Evolutionary conservation across 495 filamentous ascomycete species (phyloP).

Genomic region (Jackrogersella minutella): DNA sequence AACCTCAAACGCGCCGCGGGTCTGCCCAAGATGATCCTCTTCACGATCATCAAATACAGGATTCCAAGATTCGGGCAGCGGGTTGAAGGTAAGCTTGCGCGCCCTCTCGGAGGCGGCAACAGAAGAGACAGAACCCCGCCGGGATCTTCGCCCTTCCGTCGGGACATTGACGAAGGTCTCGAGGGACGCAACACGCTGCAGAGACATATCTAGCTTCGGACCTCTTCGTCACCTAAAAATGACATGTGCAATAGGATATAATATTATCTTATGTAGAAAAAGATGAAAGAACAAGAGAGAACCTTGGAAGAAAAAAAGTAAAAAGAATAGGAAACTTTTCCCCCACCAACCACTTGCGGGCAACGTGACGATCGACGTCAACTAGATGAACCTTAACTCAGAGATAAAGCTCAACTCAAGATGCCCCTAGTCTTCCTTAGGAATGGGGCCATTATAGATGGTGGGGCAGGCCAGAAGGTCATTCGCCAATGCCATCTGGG

Average conservation of each 20-base stretch:
- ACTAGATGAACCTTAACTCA: constrained; percentile 26
- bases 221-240: constrained; percentile 5
- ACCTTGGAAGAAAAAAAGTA: not conserved
- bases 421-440: not conserved
- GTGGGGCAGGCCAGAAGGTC: not conserved
- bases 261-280: too few species aligned
- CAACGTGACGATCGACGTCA: constrained; percentile 22
- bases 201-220: constrained; percentile 52
- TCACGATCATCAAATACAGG: constrained; percentile 40
- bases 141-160: constrained; percentile 46
- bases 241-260: constrained; percentile 17
- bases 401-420: not conserved
- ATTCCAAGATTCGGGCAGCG: constrained; percentile 60
- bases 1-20: constrained; percentile 75
- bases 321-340: constrained; percentile 24
- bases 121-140: constrained; percentile 48
- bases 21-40: constrained; percentile 47
- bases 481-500: constrained; percentile 36
- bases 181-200: constrained; percentile 59
- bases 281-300: constrained; percentile 2
- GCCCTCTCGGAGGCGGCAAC: constrained; percentile 43
- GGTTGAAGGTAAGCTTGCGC: constrained; percentile 62
- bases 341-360: constrained; percentile 11
- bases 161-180: constrained; percentile 58
- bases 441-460: too few species aligned